Base-by-base conservation (phyloP, 1,139 yeast genomes). In the Trichomonascaceae sp. region DNA sequence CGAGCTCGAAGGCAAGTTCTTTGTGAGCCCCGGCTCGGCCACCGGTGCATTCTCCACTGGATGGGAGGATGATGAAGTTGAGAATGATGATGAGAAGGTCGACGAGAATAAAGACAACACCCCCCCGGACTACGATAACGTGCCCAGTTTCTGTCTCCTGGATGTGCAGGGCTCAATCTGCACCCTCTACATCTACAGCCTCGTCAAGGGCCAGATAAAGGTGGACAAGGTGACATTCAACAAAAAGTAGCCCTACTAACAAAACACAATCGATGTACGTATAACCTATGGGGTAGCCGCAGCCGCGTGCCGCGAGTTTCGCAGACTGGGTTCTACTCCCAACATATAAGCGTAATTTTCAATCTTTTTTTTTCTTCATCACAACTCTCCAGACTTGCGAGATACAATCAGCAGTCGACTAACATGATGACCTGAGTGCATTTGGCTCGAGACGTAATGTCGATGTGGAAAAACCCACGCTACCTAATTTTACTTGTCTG, bases 381-480 rank as follows among this genome's bases (percentile, higher is more conserved):
- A n/a, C n/a, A n/a, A n/a, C n/a, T n/a, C n/a, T n/a, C n/a, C n/a
- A n/a, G n/a, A n/a, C n/a, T n/a, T n/a, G n/a, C n/a, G n/a, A n/a
- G n/a, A n/a, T n/a, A n/a, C n/a, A n/a, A n/a, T n/a, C n/a, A n/a
- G n/a, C n/a, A n/a, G n/a, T n/a, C 23, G 23, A 11, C 6, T 8
- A 20, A 20, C 40, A 70, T 76, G 87, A 77, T 77, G 87, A 77
- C 76, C 57, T 60, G 87, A 79, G 89, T 78, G 92, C 92, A 79
- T 79, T 79, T 79, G 92, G 89, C 92, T 79, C 92, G 89, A 79
- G 89, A 76, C 81, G 42, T 57, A 30, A 32, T 40, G 82, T 77
- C 81, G 80, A 68, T 79, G 92, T 79, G 92, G 92, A 79, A 78
- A 77, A 76, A 78, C 61, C 71, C 87, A 67, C 74, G 92, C 87